Base-by-base conservation (phyloP, 1,284 basidiomycete genomes). In the Fomes fomentarius region DNA sequence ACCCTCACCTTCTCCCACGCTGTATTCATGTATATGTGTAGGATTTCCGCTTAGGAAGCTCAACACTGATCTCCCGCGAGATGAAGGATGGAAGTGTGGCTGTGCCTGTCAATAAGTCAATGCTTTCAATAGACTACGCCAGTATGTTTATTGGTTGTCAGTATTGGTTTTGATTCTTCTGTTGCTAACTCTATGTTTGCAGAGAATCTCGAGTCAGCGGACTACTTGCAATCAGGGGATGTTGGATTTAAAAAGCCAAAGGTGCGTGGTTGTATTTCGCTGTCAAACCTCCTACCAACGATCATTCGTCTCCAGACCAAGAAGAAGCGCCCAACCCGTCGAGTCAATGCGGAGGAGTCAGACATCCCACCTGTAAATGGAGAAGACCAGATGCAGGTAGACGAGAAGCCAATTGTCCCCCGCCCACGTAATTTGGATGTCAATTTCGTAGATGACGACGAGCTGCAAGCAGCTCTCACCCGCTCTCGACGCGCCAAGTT, bases 391-490 rank as follows among this genome's bases (percentile, higher is more conserved):
- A 95, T 96, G 91, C 84, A 91, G 44, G 82, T 94, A 56, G 94
- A 94, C 64, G 76, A 83, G 61, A 85, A 82, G 61, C 81, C 84
- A 42, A 73, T 83, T 58, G 72, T 82, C 45, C 82, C 84, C 57
- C 78, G 84, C 62, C 74, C 75, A 63, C 77, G 87, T 64, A 84
- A 94, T 69, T 77, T 89, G 52, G 85, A 94, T 65, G 80, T 81
- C 57, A 96, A 98, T 74, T 91, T 98, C 71, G 89, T 99, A 60
- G 97, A 99, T 74, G 97, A 99, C 70, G 97, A 99, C 71, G 97
- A 99, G 67, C 81, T 99, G 34, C 95, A 98, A 78, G 93, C 93
- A 30, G 93, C 93, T 25, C 80, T 99, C 50, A 91, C 96, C 22
- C 84, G 92, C 17, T 86, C 93, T 54, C 81, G 97, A 54, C 83